These are phyloP conservation scores for Diaporthe citrichinensis DNA, from an alignment of 2,329 filamentous ascomycete genomes.

Conservation along the genomic window DNA sequence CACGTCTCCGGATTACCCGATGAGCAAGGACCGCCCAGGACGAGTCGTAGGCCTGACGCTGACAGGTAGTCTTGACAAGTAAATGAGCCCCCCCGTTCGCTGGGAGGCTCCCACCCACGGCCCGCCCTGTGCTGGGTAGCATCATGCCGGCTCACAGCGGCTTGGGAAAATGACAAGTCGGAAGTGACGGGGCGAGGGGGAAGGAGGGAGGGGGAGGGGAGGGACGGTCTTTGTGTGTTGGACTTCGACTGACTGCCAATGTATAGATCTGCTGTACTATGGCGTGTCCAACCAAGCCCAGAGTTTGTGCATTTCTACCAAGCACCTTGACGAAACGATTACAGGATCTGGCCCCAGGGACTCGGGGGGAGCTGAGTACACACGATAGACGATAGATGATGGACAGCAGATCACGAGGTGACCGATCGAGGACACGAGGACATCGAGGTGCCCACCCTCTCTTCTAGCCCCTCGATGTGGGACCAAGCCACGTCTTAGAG, in stretches of 20 bases:
- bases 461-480: constrained; percentile 11
- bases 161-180: constrained; percentile 24
- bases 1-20: constrained; percentile 12
- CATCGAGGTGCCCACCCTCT: constrained; percentile 11
- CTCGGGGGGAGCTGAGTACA: not conserved
- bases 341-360: not conserved
- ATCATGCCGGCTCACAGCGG: constrained; percentile 13
- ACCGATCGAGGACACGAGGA: not conserved
- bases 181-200: not conserved
- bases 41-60: not conserved
- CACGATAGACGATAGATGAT: constrained; percentile 13
- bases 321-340: not conserved
- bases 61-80: constrained; percentile 5
- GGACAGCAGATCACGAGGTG: not conserved
- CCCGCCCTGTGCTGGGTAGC: constrained; percentile 18
- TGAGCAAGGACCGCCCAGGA: not conserved
- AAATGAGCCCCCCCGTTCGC: not conserved
- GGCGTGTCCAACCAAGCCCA: not conserved
- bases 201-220: not conserved
- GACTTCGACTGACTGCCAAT: not conserved
- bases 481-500: constrained; percentile 22
- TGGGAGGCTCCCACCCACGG: not conserved
- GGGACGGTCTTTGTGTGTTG: not conserved
- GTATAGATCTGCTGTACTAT: not conserved
- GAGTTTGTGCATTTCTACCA: not conserved